Evolutionary conservation across 257 asterid genomes (phyloP).

Genomic region (Nicotiana tabacum): DNA sequence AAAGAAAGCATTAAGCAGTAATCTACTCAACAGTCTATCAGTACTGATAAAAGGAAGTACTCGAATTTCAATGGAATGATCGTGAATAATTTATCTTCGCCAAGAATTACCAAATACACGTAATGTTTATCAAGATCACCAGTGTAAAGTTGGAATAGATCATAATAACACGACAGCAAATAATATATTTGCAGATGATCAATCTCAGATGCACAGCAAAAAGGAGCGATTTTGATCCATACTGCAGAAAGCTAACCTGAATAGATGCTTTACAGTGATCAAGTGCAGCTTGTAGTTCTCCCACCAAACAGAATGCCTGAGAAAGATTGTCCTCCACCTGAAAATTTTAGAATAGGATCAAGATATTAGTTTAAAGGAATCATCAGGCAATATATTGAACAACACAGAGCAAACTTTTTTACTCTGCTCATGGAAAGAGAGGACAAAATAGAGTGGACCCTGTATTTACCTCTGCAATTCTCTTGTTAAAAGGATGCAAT

Average conservation of each 20-base stretch:
- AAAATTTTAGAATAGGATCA: constrained; percentile 4
- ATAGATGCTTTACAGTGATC: constrained; percentile 76
- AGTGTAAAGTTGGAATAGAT: background rate
- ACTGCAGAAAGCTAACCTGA: constrained; percentile 33
- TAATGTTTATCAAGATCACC: background rate
- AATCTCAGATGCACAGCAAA: background rate
- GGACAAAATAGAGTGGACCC: background rate
- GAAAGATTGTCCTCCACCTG: constrained; percentile 83
- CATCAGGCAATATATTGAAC: background rate
- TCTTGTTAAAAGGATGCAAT: constrained; percentile 75
- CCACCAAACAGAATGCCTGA: constrained; percentile 62
- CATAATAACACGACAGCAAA: background rate
- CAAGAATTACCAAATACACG: background rate
- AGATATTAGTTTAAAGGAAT: background rate
- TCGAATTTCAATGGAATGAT: background rate
- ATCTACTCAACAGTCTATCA: background rate
- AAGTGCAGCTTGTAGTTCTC: constrained; percentile 57
- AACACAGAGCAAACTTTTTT: background rate
- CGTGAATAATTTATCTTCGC: background rate
- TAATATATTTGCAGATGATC: background rate
- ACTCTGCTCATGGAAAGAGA: background rate
- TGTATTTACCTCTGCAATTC: constrained; percentile 68
- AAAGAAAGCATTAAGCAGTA: background rate
- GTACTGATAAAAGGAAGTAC: background rate
- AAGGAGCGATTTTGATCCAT: background rate